Evolutionary conservation across 2,329 filamentous ascomycete genomes (phyloP).

Genomic region (Curvularia verruculosa): DNA sequence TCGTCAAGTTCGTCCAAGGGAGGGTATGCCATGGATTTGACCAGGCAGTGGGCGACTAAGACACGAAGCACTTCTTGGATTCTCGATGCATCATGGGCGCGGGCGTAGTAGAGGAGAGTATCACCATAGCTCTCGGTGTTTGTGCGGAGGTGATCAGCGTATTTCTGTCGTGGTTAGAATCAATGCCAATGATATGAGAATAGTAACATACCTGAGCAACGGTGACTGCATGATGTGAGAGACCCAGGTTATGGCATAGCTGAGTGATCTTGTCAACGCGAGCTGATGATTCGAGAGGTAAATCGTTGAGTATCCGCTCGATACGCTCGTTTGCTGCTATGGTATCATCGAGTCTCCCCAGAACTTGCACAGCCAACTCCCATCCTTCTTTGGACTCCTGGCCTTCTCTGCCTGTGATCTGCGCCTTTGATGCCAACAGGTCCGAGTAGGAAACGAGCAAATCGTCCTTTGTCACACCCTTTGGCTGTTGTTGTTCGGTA

Average conservation of each 20-base stretch:
- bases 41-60: slow-evolving; percentile 83
- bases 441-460: slow-evolving; percentile 78
- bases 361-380: slow-evolving; percentile 84
- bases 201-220: slow-evolving; percentile 74
- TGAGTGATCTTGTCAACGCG: slow-evolving; percentile 83
- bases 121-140: slow-evolving; percentile 81
- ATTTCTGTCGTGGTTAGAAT: slow-evolving; percentile 64
- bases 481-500: slow-evolving; percentile 41
- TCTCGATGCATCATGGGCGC: slow-evolving; percentile 78
- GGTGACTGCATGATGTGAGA: slow-evolving; percentile 77
- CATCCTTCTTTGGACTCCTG: slow-evolving; percentile 68
- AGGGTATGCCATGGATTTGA: slow-evolving; percentile 84
- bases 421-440: slow-evolving; percentile 59
- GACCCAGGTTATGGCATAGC: slow-evolving; percentile 77
- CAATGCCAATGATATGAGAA: too few species aligned
- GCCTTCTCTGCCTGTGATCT: slow-evolving; percentile 45
- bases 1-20: slow-evolving; percentile 73
- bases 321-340: slow-evolving; percentile 75
- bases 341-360: slow-evolving; percentile 79
- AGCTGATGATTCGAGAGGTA: slow-evolving; percentile 72
- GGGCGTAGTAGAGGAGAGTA: slow-evolving; percentile 87
- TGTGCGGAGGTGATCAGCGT: slow-evolving; percentile 76
- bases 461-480: slow-evolving; percentile 73
- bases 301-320: slow-evolving; percentile 71
- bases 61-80: slow-evolving; percentile 86